phyloP scores from a whole-genome alignment of 31 red algal genomes.

The Bonnemaisonia californica region DNA sequence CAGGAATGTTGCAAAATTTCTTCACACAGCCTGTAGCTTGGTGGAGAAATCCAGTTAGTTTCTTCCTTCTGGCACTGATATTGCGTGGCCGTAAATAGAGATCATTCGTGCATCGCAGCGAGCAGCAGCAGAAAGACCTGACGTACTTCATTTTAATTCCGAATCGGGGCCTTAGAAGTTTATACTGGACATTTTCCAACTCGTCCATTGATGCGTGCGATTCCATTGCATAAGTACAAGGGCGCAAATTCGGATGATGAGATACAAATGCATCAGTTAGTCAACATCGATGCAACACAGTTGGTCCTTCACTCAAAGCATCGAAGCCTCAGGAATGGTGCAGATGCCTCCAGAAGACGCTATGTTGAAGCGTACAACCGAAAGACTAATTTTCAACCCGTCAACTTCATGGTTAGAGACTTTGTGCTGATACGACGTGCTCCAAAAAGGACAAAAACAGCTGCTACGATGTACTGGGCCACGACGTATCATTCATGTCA shows the following conservation, averaged over 20 bases:
- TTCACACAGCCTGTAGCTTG: no score
- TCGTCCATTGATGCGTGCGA: background rate
- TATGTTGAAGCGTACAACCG: background rate
- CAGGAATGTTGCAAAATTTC: no score
- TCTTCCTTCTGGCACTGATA: background rate
- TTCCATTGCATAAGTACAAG: background rate
- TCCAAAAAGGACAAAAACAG: no score
- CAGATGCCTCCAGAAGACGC: background rate
- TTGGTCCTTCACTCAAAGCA: background rate
- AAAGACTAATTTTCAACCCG: background rate
- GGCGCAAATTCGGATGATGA: background rate
- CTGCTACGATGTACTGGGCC: no score
- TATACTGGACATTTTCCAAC: background rate
- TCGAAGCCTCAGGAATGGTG: background rate
- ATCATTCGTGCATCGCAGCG: background rate
- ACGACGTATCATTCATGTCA: no score
- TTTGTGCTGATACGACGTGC: no score
- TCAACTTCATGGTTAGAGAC: background rate
- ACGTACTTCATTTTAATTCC: background rate
- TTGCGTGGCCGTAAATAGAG: background rate
- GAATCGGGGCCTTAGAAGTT: background rate
- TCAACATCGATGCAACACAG: background rate
- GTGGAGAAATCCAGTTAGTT: background rate
- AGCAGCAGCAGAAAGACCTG: background rate
- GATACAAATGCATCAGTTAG: background rate